Base-by-base conservation (phyloP, 768 basidiomycete species). In the Xerocomus spinulosus region DNA sequence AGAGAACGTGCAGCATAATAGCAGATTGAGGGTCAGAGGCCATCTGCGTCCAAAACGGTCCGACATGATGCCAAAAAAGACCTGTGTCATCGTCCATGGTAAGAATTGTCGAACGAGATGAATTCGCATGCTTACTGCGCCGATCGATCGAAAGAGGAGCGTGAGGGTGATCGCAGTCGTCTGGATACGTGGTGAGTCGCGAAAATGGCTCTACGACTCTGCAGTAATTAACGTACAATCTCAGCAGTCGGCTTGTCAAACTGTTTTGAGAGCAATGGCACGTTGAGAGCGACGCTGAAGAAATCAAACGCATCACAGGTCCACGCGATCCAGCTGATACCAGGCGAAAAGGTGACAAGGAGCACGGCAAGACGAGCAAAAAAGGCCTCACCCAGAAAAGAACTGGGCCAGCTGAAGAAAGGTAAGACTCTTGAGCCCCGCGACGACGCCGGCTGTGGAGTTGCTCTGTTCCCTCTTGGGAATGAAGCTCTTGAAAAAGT, bases 11-110 rank as follows among this genome's bases (percentile, higher is more conserved):
- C 79, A 74, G 51, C 92, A 79, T 39, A 92, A 62, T 28, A 91
- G 46, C 17, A 94, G 71, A 61, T 93, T 93, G 58, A 58, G 52
- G 17, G 94, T 81, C 9, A 94, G 75, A 2, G 93, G 92, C 92
- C 91, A 98, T 73, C 93, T 94, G 38, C 93, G 79, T 1, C 94
- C 94, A 65, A 73, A 96, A 4, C 94, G 81, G 64, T 96, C 95
- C 3, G 87, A 88, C 23, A 85, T 54, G 41, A 92, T 64, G 39
- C 92, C 92, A 55, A 96, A 93, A 52, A 91, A 66, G 40, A 90
- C 40, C 70, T 70, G n/a, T 4, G 45, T 36, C 24, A 15, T 26
- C 24, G 21, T 47, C 25, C 39, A 37, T 30, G 33, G 9, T 35
- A 18, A 44, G 24, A 20, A 23, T 0, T 9, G 23, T 23, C 15